Evolutionary conservation across 1,284 basidiomycete species (phyloP), one percentile per base, ranked within the genome.

Genomic region (Tremellales sp.): DNA sequence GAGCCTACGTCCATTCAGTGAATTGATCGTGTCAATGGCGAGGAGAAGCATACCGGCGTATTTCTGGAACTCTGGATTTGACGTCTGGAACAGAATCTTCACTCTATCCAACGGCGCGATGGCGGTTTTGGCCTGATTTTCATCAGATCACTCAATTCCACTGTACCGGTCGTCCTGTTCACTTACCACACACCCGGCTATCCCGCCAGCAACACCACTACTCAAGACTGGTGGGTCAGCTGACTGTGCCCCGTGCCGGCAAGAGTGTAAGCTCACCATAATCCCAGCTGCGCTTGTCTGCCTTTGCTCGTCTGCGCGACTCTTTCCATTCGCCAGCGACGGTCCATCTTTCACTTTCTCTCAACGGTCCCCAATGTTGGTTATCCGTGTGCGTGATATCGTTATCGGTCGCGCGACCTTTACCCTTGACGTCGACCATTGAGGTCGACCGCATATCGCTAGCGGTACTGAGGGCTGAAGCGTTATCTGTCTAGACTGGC

Each of bases 1-100:
- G 65, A 68, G 5, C 72, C 72, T 74, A 40, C 33, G 36, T 31
- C n/a, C n/a, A n/a, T 10, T 36, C 22, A 45, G 40, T 42, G 23
- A 8, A 33, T 33, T 8, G 29, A n/a, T 33, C 10, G n/a, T 33
- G 8, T 33, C 29, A n/a, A 33, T 8, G n/a, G 29, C 29, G 10
- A 3, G 17, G 31, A 24, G 33, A 21, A 58, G 19, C 70, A 49
- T 19, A 87, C 92, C 93, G 55, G 91, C 83, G 77, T 94, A 98
- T 74, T 93, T 88, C 67, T 83, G 81, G 67, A 89, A 99, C 56
- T 97, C 93, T 2, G 89, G 88, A 72, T 96, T 96, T 8, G 89
- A 90, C 0, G 96, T 91, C 72, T 99, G 96, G 70, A 98, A 97
- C 46, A 99, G 82, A 62, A 99, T 99, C 79, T 99, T 99, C 65